Conservation (phyloP, 331 rosid genomes). For the Saraca asoca region DNA sequence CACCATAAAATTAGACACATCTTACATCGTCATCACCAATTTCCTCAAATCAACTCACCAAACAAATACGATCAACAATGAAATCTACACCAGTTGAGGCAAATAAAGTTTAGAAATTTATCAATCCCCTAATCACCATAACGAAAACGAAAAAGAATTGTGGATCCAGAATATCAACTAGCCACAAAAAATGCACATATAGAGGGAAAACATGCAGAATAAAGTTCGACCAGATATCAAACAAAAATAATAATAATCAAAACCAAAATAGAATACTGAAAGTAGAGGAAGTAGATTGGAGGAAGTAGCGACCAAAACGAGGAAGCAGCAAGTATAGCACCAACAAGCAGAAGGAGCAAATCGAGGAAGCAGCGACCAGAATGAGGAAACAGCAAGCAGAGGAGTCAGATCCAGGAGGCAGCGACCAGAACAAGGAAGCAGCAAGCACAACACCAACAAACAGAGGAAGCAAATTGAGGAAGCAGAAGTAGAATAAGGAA, state of each 20-base stretch:
- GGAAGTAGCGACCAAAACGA: too few species aligned
- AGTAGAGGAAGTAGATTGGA: too few species aligned
- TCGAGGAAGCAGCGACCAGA: too few species aligned
- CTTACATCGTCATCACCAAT: constrained; percentile 25
- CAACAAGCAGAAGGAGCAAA: too few species aligned
- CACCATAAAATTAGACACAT: constrained; percentile 19
- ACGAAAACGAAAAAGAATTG: neutral
- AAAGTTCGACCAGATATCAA: neutral
- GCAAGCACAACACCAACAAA: too few species aligned
- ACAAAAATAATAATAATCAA: neutral
- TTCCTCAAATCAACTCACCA: neutral
- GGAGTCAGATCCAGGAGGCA: too few species aligned
- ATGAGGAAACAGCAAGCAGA: too few species aligned
- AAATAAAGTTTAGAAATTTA: constrained; percentile 13
- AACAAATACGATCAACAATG: constrained; percentile 11
- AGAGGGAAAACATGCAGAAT: neutral
- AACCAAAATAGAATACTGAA: neutral
- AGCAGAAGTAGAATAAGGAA: too few species aligned
- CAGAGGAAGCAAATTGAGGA: too few species aligned
- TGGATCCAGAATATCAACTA: constrained; percentile 18
- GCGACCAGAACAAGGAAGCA: too few species aligned
- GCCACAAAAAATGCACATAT: neutral
- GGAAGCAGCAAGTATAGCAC: too few species aligned
- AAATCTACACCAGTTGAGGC: constrained; percentile 40
- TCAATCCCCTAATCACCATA: constrained; percentile 19